Base-by-base conservation (phyloP, 176 grass and related monocot species). In the Neostapfia colusana region DNA sequence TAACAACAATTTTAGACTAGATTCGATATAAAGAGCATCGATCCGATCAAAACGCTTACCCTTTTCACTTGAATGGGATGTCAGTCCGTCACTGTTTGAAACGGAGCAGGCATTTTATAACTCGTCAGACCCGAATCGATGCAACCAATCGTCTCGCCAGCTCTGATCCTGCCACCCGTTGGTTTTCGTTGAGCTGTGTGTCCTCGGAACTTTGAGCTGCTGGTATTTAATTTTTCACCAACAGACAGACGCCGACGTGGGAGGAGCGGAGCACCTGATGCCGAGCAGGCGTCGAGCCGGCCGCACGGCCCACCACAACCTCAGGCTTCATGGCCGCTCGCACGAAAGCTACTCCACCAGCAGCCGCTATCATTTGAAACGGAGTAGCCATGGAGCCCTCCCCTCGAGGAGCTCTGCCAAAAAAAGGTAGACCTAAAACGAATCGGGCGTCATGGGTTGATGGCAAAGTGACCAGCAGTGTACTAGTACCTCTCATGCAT, bases 201-300 rank as follows among this genome's bases (percentile, higher is more conserved):
- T 53, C 79, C 18, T 88, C 40, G 85, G 61, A 88, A 83, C 75
- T 83, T 83, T 78, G 36, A 74, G 69, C 80, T 79, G 42, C 44
- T 15, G 27, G 15, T 59, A 67, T 63, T 79, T 74, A 79, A 54
- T 83, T 79, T 79, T 79, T 26, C 43, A 48, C 24, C 43, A 67
- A 48, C 74, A 36, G 63, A 78, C 1, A 36, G 24, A 13, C 35
- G 43, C 74, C 69, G 74, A 67, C 44, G 34, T n/a, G 68, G 31
- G 26, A n/a, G 46, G 13, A 40, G 31, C 8, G 55, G 50, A 72
- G 26, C 48, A 7, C 5, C 9, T 0, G 16, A 2, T 56, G 53
- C 10, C 53, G 35, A 38, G 11, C 53, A 48, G 67, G 40, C 2
- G 18, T 49, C 7, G 40, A n/a, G 15, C 41, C 11, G 12, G 43